A percentile compares a stretch with the other conserved stretches of the same genome.
Evolutionary conservation across 2,329 filamentous ascomycete species (phyloP).

Genomic region (Sporothrix variecibatus): DNA sequence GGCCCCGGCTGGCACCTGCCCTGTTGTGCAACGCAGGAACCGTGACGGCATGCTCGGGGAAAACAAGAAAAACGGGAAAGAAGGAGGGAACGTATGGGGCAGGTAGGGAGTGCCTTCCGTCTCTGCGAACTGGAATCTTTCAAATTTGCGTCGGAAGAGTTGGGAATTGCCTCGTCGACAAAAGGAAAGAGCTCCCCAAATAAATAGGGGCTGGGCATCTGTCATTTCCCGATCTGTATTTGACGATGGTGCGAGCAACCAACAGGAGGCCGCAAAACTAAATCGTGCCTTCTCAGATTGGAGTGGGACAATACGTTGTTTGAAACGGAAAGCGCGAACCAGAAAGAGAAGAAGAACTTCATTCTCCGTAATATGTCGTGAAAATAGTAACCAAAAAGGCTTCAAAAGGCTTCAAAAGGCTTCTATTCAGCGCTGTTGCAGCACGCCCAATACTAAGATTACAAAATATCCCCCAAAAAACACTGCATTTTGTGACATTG

Average conservation of each 20-base stretch:
- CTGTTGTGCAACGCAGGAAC: not conserved
- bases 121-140: not conserved
- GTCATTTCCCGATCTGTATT: constrained; percentile 10
- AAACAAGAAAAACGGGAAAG: not conserved
- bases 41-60: not conserved
- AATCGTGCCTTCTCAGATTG: constrained; percentile 13
- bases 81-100: not conserved
- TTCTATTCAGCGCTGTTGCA: not conserved
- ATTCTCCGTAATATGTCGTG: not conserved
- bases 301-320: not conserved
- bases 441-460: not conserved
- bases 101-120: not conserved
- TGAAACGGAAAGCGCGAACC: not conserved
- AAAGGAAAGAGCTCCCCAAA: not conserved
- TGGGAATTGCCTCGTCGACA: not conserved
- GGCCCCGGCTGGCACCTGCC: not conserved
- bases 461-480: not conserved
- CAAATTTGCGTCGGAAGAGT: not conserved
- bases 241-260: not conserved
- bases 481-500: not conserved
- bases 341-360: not conserved
- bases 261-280: constrained; percentile 7
- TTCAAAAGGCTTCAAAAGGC: not conserved
- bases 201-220: not conserved
- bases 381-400: too few species aligned